Evolutionary conservation across 805 yeast species (phyloP).

Genomic region (Candida lessepsii): DNA sequence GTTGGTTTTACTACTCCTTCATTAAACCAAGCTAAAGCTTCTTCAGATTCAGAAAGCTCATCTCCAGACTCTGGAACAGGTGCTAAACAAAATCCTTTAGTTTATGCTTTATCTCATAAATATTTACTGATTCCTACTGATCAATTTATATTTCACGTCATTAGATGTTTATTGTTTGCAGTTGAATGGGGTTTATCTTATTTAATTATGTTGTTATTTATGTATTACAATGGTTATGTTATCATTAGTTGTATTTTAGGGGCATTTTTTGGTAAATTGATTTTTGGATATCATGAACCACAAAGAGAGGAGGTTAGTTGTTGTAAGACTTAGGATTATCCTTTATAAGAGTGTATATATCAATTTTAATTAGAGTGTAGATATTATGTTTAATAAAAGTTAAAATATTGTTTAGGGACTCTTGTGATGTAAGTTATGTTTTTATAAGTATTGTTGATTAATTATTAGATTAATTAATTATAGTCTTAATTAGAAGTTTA

Average conservation of each 20-base stretch:
- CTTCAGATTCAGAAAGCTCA: slow-evolving; percentile 4
- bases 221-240: slow-evolving; percentile 73
- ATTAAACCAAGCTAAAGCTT: neutral
- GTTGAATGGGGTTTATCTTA: slow-evolving; percentile 65
- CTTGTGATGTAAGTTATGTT: too few species aligned
- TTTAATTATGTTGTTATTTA: slow-evolving; percentile 66
- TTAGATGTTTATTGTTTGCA: slow-evolving; percentile 50
- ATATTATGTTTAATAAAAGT: too few species aligned
- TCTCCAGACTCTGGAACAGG: too few species aligned
- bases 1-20: too few species aligned
- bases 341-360: too few species aligned
- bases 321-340: slow-evolving; percentile 12
- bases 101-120: slow-evolving; percentile 29
- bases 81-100: slow-evolving; percentile 19
- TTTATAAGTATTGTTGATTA: too few species aligned
- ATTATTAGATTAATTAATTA: too few species aligned
- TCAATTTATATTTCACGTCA: slow-evolving; percentile 44
- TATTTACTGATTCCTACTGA: slow-evolving; percentile 25
- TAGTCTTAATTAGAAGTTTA: too few species aligned
- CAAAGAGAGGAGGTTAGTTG: slow-evolving; percentile 18
- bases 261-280: slow-evolving; percentile 55
- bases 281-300: slow-evolving; percentile 50
- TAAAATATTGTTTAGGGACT: too few species aligned
- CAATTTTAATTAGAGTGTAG: too few species aligned
- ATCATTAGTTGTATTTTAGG: slow-evolving; percentile 63